phyloP scores from a whole-genome alignment of 306 rosid species.

The Prunus mira region DNA sequence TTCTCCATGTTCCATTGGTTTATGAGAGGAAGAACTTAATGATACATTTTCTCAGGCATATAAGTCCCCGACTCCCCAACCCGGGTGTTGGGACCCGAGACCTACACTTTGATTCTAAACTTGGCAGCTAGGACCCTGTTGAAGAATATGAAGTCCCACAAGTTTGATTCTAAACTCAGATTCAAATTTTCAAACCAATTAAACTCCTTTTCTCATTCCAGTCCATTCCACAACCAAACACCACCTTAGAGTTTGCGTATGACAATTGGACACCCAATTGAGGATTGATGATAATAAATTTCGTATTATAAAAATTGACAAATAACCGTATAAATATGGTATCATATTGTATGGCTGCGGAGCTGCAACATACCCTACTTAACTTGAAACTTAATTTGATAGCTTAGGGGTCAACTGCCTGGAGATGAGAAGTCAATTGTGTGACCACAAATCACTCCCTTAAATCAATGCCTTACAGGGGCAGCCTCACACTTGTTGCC shows the following conservation, averaged over 20 bases:
- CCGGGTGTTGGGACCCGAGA: neutral
- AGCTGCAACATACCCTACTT: neutral
- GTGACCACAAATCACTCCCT: conserved; percentile 16
- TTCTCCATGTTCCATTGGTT: neutral
- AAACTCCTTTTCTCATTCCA: no score
- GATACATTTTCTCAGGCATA: neutral
- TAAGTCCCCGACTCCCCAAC: neutral
- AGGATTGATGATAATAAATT: neutral
- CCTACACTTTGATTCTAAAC: neutral
- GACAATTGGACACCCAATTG: neutral
- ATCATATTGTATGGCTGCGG: no score
- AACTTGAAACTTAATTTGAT: neutral
- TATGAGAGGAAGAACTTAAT: no score
- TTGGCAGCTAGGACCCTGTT: neutral
- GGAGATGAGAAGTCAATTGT: neutral
- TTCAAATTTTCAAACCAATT: no score
- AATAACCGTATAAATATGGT: neutral
- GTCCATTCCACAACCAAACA: no score
- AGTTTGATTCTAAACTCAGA: no score
- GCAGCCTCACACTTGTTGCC: conserved; percentile 11
- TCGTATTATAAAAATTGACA: neutral
- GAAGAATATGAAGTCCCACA: no score
- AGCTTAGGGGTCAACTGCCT: neutral
- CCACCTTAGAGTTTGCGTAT: neutral
- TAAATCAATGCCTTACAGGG: neutral